Percentiles rank a stretch among this genome's conserved stretches.
These are phyloP conservation scores for Leucocoprinus leucothites DNA, from an alignment of 768 basidiomycete species.

Conservation along the genomic window DNA sequence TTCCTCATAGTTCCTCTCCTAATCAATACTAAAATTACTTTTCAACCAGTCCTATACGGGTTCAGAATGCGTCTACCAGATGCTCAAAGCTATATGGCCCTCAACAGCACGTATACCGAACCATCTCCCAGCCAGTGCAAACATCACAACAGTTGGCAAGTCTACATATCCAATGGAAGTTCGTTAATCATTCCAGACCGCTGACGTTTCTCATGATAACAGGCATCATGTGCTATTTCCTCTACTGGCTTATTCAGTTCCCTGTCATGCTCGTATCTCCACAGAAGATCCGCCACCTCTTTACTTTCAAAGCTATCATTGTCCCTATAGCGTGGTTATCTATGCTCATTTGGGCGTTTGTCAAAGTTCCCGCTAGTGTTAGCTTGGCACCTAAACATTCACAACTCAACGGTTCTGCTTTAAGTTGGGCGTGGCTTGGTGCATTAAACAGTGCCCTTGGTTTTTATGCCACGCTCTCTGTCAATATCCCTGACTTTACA, in stretches of 20 bases:
- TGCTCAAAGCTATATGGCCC: conserved; percentile 85
- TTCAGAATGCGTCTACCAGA: conserved; percentile 77
- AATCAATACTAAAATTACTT: too few species aligned
- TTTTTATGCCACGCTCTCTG: conserved; percentile 66
- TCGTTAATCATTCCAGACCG: too few species aligned
- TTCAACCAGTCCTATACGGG: conserved; percentile 46
- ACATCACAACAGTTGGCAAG: conserved; percentile 63
- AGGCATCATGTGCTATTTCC: conserved; percentile 74
- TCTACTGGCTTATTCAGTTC: conserved; percentile 78
- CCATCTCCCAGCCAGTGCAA: conserved; percentile 48
- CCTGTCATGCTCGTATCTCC: conserved; percentile 77
- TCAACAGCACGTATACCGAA: conserved; percentile 64
- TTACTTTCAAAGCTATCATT: conserved; percentile 63
- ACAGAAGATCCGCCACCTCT: conserved; percentile 73
- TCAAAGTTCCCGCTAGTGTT: conserved; percentile 57
- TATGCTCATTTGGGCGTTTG: conserved; percentile 79
- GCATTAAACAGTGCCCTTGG: conserved; percentile 77
- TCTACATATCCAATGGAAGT: not conserved
- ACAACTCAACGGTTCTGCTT: conserved; percentile 45
- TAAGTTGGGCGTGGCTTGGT: conserved; percentile 78
- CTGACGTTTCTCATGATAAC: not conserved
- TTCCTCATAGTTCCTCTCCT: not conserved
- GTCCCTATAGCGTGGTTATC: conserved; percentile 66
- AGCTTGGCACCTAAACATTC: conserved; percentile 57
- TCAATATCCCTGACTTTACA: conserved; percentile 88